These are phyloP conservation scores for Mycena leptocephala DNA, from an alignment of 768 basidiomycete genomes.

Conservation along the genomic window DNA sequence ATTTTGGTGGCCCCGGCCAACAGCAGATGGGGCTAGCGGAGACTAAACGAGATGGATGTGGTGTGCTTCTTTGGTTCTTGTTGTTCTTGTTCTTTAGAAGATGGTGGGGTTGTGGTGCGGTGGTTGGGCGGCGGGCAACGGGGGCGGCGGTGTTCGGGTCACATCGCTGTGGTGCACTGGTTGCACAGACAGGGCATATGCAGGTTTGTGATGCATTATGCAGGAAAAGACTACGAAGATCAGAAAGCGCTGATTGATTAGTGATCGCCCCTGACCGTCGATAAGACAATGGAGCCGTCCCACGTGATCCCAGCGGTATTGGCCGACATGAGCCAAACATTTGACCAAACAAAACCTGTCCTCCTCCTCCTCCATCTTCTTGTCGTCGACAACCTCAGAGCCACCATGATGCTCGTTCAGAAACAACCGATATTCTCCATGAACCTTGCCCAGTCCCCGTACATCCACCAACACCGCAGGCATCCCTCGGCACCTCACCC, in stretches of 20 bases:
- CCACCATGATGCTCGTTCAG: constrained; percentile 65
- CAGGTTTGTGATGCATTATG: too few species aligned
- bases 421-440: constrained; percentile 61
- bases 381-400: constrained; percentile 24
- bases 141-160: neutral
- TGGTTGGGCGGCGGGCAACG: neutral
- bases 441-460: constrained; percentile 38
- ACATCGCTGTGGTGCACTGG: neutral
- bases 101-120: neutral
- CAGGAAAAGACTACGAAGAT: neutral
- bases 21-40: neutral
- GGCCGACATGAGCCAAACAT: neutral
- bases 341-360: neutral
- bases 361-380: constrained; percentile 35
- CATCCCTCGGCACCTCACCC: constrained; percentile 76
- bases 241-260: neutral
- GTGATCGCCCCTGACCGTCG: neutral
- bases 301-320: neutral
- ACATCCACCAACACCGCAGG: constrained; percentile 64
- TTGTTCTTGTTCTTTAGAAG: too few species aligned
- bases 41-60: neutral
- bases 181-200: neutral
- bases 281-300: neutral
- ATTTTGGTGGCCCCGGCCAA: too few species aligned
- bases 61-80: neutral